Evolutionary conservation across 352 stramenopile species (phyloP).

Genomic region (Detonula confervacea): DNA sequence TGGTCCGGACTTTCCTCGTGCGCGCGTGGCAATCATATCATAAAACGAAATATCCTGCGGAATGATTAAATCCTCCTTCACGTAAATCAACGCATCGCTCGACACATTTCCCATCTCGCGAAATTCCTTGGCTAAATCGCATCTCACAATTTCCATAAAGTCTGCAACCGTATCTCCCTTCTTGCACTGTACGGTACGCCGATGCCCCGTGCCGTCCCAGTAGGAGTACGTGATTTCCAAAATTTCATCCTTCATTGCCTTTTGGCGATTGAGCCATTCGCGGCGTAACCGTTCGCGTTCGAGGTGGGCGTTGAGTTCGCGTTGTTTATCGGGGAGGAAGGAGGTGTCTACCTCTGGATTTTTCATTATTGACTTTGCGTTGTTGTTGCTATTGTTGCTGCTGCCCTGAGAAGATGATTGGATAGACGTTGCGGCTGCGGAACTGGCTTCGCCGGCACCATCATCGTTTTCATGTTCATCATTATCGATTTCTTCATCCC

Average conservation of each 20-base stretch:
- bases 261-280: constrained; percentile 93
- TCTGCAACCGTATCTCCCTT: constrained; percentile 88
- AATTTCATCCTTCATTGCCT: constrained; percentile 92
- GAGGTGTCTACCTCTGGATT: constrained; percentile 93
- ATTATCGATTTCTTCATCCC: constrained; percentile 79
- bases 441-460: constrained; percentile 31
- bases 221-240: constrained; percentile 98
- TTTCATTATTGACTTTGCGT: constrained; percentile 90
- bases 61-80: constrained; percentile 99
- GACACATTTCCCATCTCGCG: constrained; percentile 90
- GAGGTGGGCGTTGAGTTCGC: constrained; percentile 87
- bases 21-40: constrained; percentile 97
- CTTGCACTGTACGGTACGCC: constrained; percentile 89
- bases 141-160: constrained; percentile 86
- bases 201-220: constrained; percentile 97
- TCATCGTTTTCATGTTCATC: constrained; percentile 78
- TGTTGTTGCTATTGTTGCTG: no score
- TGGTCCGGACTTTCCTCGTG: constrained; percentile 95
- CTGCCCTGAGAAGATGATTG: constrained; percentile 37
- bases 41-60: constrained; percentile 98
- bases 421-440: neutral
- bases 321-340: constrained; percentile 93
- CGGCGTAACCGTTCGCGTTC: constrained; percentile 88
- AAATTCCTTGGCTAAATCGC: constrained; percentile 92
- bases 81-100: constrained; percentile 95